Evolutionary conservation across 345 rosid species (phyloP), one percentile per base, ranked within the genome.

Genomic region (Lenwebbia sp.): DNA sequence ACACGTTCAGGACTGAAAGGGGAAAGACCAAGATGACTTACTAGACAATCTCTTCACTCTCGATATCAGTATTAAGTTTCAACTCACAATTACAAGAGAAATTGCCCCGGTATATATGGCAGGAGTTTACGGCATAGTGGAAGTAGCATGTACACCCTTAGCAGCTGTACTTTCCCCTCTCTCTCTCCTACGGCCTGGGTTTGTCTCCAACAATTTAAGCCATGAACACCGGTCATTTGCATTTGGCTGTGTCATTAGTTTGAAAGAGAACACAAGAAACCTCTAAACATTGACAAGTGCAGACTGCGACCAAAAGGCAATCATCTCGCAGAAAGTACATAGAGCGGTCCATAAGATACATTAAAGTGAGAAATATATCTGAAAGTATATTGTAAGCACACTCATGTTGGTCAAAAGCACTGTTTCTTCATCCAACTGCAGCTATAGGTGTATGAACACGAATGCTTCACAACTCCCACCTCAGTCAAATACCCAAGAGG

Each of bases 251-350:
- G 10, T 44, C 49, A 44, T 8, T 44, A 44, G 10, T 44, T 44
- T 44, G 49, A 44, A 44, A 44, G 49, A 44, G 49, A 8, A 6
- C 49, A 6, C 49, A 44, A 6, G 49, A 44, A 44, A 7, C 49
- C 49, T 44, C 49, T 44, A 44, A 5, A 7, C 10, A 44, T 6
- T 44, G 49, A 44, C 49, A 44, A 8, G 10, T 6, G 49, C 49
- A 44, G 49, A 44, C 49, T 44, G 49, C 49, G 49, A 44, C 94
- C 96, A 91, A 84, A 90, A 90, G 70, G 90, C 90, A 51, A 90
- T 84, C 94, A 91, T 93, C 90, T 92, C 94, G 47, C 93, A 92
- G 86, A 92, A 89, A 83, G 93, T 88, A 76, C 96, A 92, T 19
- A 85, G 26, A 25, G 89, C 82, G 85, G 78, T 86, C 83, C 10